Evolutionary conservation across 208 protist genomes (phyloP), one percentile per base, ranked within the genome.

Genomic region (Borovskyia barvae): DNA sequence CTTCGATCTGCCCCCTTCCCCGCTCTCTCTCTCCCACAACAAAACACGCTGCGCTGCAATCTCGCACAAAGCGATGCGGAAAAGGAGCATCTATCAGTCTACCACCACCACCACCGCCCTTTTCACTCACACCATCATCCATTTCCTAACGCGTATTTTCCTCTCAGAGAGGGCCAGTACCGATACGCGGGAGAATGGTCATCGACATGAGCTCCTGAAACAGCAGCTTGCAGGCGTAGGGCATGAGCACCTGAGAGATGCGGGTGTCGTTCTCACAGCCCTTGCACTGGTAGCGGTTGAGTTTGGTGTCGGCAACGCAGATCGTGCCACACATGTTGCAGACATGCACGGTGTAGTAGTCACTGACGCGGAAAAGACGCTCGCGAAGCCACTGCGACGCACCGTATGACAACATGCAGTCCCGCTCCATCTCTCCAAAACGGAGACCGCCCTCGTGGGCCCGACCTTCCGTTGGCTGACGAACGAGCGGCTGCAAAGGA

Each of bases 361-460:
- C 99, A 22, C 90, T 98, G 14, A 86, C 92, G 20, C 97, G 67
- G 85, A 99, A 98, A 8, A 99, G 85, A 6, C 99, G 80, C 82
- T 99, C 98, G 29, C 96, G 88, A 15, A 99, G 77, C 30, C 99
- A 90, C 62, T 90, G 78, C 36, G 87, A 82, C 9, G 97, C 85
- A 42, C 98, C 97, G 76, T 99, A 98, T 26, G 90, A 90, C 39
- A 98, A 84, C 70, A 99, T 92, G 83, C 98, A 99, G 85, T 99
- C 99, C 32, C 98, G 80, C 75, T 99, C 99, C 99, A 99, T 99
- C 85, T 99, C 99, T 29, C 99, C 99, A n/a, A 99, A 80, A 47
- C 99, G 89, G 47, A 99, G 84, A 17, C 99, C 99, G 60, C 99
- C 99, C 45, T 98, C 91, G 40, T 95, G 78, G 7, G 97, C 79